These are phyloP conservation scores for Verticillium longisporum DNA, from an alignment of 2,329 filamentous ascomycete species.

Conservation along the genomic window DNA sequence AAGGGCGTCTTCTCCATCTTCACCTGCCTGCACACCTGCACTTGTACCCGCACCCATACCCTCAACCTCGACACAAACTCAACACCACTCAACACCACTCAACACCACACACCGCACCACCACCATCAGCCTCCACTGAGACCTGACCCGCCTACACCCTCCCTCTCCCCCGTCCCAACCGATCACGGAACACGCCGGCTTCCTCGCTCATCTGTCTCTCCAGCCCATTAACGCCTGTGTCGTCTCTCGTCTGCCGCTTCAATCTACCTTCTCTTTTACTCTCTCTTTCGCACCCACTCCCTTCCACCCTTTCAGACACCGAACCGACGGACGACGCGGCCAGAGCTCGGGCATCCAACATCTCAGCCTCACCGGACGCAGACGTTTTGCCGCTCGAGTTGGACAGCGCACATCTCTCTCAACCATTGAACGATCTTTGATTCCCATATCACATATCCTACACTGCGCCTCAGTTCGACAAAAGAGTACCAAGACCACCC, in stretches of 20 bases:
- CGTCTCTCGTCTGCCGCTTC: background rate
- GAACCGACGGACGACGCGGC: background rate
- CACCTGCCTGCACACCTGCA: background rate
- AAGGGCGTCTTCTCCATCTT: background rate
- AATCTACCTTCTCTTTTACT: background rate
- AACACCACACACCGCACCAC: background rate
- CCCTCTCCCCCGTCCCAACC: background rate
- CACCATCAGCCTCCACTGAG: background rate
- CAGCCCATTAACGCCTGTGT: background rate
- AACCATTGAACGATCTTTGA: background rate
- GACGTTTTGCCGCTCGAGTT: background rate
- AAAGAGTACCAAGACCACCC: background rate
- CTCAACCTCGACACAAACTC: no score
- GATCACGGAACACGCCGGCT: background rate
- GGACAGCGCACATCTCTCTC: background rate
- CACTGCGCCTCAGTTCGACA: background rate
- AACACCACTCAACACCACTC: background rate
- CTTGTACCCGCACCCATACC: no score
- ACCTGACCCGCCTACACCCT: background rate
- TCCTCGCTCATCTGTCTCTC: background rate
- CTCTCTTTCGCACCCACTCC: background rate
- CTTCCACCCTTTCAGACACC: background rate
- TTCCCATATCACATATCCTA: background rate
- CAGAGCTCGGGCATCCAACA: background rate
- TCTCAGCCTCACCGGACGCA: background rate